These are phyloP conservation scores for Closterium sp. DNA, from an alignment of 139 green algal species.

Conservation along the genomic window DNA sequence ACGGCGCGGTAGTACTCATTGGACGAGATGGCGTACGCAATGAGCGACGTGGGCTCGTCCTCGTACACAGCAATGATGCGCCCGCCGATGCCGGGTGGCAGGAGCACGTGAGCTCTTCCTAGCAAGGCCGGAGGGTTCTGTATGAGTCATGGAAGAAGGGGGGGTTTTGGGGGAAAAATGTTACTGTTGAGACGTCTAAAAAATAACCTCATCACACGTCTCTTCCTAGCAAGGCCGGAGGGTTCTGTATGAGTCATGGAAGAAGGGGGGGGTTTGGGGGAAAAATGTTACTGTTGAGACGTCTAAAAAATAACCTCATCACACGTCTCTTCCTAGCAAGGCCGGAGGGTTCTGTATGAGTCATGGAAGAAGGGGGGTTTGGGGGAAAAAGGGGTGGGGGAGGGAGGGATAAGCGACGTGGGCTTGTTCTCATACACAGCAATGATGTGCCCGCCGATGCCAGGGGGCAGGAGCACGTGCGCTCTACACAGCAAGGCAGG, in stretches of 20 bases:
- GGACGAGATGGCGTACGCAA: constrained; percentile 49
- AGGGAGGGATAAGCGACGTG: constrained; percentile 38
- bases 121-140: neutral
- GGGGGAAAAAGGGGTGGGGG: neutral
- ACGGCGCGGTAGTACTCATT: constrained; percentile 40
- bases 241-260: too few relatives aligned
- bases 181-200: too few relatives aligned
- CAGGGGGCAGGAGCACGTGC: constrained; percentile 3
- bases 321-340: too few relatives aligned
- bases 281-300: too few relatives aligned
- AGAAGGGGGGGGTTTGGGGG: too few relatives aligned
- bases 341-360: neutral
- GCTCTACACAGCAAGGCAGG: neutral
- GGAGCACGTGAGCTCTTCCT: neutral
- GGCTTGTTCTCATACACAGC: constrained; percentile 48
- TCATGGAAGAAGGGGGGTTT: neutral
- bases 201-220: too few relatives aligned
- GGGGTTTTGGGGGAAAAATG: too few relatives aligned
- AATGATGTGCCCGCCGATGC: constrained; percentile 6
- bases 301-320: too few relatives aligned
- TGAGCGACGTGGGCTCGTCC: constrained; percentile 54
- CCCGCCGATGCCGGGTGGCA: neutral
- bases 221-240: too few relatives aligned
- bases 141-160: too few relatives aligned
- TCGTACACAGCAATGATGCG: constrained; percentile 23